Base-by-base conservation (phyloP, 352 stramenopile species). In the Thalassiosira exigua region DNA sequence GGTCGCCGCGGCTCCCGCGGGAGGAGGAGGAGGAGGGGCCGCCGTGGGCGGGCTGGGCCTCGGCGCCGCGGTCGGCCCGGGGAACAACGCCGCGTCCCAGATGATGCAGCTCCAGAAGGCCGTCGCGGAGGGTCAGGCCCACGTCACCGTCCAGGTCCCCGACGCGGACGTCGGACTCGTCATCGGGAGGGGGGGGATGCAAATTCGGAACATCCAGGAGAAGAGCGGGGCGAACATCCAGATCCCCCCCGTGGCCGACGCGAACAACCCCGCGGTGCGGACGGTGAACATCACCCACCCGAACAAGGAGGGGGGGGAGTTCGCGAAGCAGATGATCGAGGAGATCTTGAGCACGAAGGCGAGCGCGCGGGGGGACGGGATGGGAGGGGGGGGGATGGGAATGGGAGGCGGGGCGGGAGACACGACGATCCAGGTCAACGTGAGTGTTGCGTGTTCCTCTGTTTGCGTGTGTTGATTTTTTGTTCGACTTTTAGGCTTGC, bases 111-210 rank as follows among this genome's bases (percentile, higher is more conserved):
- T 94, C 0, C 74, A 91, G 75, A 81, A 88, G 33, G 86, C 86
- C 0, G 27, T 94, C 0, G 52, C 67, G 9, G 70, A 84, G 48
- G 87, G 87, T 59, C 87, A 92, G 62, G 54, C 54, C 7, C 68
- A 87, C 44, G 82, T 92, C 24, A 87, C 60, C 73, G 52, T 97
- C 90, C 27, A 97, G 65, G 50, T 99, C 22, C 97, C 97, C 0
- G 98, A 99, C 83, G 96, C 98, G 29, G 97, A 98, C 69, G 97
- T 99, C 0, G 97, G 97, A 27, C 88, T 99, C n/a, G 97, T 99
- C 69, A 99, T 99, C 69, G 97, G 97, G 36, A 97, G 96, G 58
- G 94, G 93, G 14, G 97, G 97, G 5, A 86, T 88, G 17, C 99
- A 96, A 22, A 98, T 99, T 81, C 98, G 98, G 79, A 94, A 89